Evolutionary conservation across 1,284 basidiomycete species (phyloP).

Genomic region (Ustilago curta): DNA sequence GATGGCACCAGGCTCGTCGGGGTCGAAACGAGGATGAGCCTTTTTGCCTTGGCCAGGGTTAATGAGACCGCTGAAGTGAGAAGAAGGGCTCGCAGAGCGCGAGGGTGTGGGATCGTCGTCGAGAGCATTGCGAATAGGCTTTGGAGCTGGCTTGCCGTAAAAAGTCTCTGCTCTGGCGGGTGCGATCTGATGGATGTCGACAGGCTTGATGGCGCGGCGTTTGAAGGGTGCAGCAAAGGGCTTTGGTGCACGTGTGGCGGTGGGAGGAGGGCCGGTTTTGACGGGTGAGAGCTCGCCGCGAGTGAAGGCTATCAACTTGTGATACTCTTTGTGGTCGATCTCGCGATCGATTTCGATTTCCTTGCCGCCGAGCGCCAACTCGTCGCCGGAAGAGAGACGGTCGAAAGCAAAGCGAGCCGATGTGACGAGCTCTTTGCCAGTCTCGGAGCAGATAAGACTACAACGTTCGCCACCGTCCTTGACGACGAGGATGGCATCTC

Average conservation of each 20-base stretch:
- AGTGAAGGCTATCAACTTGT: conserved; percentile 30
- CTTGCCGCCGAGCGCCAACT: conserved; percentile 55
- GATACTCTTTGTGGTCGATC: conserved; percentile 37
- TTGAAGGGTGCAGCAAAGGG: conserved; percentile 36
- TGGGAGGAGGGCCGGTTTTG: conserved; percentile 33
- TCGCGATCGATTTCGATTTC: conserved; percentile 54
- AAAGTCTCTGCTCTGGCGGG: conserved; percentile 48
- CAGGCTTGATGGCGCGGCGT: conserved; percentile 33
- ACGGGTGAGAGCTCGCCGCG: conserved; percentile 38
- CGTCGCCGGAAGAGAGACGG: conserved; percentile 49
- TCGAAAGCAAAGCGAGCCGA: conserved; percentile 40
- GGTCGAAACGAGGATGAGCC: conserved; percentile 54
- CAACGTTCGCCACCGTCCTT: conserved; percentile 48
- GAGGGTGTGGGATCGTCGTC: conserved; percentile 9
- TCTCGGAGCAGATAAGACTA: conserved; percentile 55
- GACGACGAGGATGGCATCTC: conserved; percentile 67
- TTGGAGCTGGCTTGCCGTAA: conserved; percentile 38
- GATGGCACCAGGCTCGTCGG: conserved; percentile 75
- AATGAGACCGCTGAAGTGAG: conserved; percentile 32
- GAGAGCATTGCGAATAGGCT: conserved; percentile 11
- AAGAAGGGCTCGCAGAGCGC: conserved; percentile 26
- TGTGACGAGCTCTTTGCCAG: conserved; percentile 49
- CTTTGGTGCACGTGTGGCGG: conserved; percentile 31
- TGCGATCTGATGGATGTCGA: conserved; percentile 40
- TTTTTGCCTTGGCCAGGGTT: conserved; percentile 39